These are phyloP conservation scores for Talaromyces ruber DNA, from an alignment of 495 filamentous ascomycete genomes.

Conservation along the genomic window DNA sequence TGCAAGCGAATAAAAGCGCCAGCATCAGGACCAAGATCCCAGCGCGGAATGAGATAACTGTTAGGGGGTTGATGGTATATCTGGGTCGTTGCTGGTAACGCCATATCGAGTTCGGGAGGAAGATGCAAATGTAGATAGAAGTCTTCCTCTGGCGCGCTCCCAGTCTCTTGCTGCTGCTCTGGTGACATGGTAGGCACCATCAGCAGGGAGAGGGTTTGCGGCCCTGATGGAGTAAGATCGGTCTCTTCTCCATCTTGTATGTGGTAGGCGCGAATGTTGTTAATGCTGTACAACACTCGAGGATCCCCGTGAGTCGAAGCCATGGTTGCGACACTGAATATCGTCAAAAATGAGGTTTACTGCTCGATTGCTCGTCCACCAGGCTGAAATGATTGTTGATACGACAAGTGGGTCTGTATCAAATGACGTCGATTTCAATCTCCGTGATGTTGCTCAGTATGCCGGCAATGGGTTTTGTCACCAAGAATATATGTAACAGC, in stretches of 20 bases:
- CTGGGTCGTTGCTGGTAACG: slow-evolving; percentile 84
- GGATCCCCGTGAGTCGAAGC: slow-evolving; percentile 46
- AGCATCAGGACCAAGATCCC: slow-evolving; percentile 79
- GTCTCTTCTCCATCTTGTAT: slow-evolving; percentile 80
- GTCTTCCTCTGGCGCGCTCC: slow-evolving; percentile 60
- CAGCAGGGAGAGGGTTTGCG: slow-evolving; percentile 80
- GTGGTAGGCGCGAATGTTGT: slow-evolving; percentile 78
- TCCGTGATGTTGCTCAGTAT: not conserved
- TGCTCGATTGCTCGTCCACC: not conserved
- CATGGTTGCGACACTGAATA: slow-evolving; percentile 3
- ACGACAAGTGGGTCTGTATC: not conserved
- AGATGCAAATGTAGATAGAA: slow-evolving; percentile 93
- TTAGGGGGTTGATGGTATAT: slow-evolving; percentile 87
- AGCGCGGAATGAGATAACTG: slow-evolving; percentile 86
- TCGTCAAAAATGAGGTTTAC: not conserved
- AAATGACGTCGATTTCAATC: not conserved
- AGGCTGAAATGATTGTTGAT: not conserved
- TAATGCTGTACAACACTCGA: slow-evolving; percentile 73
- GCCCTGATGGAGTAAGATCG: slow-evolving; percentile 71
- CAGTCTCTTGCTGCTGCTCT: slow-evolving; percentile 51
- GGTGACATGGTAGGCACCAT: slow-evolving; percentile 85
- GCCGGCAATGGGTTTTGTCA: not conserved
- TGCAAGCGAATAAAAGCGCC: slow-evolving; percentile 88
- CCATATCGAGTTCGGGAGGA: slow-evolving; percentile 86
- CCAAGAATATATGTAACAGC: not conserved